Conservation (phyloP, 306 rosid genomes). For the Gynostemma pentaphyllum region DNA sequence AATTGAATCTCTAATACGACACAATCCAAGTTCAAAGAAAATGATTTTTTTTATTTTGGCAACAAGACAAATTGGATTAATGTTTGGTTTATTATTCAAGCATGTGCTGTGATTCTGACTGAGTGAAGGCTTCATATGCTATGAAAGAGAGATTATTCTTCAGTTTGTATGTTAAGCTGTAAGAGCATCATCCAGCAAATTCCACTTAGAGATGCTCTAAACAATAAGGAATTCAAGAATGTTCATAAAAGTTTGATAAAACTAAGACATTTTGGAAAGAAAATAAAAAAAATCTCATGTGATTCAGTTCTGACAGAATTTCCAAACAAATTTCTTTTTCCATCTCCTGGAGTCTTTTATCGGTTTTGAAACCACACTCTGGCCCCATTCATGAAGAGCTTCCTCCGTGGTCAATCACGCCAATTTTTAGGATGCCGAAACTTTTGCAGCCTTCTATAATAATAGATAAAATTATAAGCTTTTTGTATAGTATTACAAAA, state of each 20-base stretch:
- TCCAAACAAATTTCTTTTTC: not conserved
- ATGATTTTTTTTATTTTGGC: too few relatives aligned
- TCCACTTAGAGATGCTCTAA: not conserved
- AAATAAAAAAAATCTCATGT: not conserved
- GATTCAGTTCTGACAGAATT: not conserved
- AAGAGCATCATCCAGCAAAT: constrained; percentile 3
- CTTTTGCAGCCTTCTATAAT: constrained; percentile 47
- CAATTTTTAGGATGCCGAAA: constrained; percentile 7
- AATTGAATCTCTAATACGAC: too few relatives aligned
- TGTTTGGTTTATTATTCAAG: not conserved
- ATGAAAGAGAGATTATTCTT: not conserved
- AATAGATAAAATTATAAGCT: not conserved
- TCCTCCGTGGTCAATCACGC: not conserved
- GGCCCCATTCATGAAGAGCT: not conserved
- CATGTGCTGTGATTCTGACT: not conserved
- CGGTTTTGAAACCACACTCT: too few relatives aligned
- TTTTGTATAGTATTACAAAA: constrained; percentile 2
- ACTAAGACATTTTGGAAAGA: not conserved
- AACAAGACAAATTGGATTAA: not conserved
- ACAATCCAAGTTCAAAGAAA: too few relatives aligned
- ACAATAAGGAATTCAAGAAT: not conserved
- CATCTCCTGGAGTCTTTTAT: not conserved
- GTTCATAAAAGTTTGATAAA: not conserved
- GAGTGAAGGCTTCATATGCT: not conserved
- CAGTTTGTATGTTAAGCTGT: not conserved